Percentiles rank a stretch among this genome's conserved stretches.
These are phyloP conservation scores for Nakaseomyces uthaithaninus DNA, from an alignment of 1,139 yeast genomes.

Conservation along the genomic window DNA sequence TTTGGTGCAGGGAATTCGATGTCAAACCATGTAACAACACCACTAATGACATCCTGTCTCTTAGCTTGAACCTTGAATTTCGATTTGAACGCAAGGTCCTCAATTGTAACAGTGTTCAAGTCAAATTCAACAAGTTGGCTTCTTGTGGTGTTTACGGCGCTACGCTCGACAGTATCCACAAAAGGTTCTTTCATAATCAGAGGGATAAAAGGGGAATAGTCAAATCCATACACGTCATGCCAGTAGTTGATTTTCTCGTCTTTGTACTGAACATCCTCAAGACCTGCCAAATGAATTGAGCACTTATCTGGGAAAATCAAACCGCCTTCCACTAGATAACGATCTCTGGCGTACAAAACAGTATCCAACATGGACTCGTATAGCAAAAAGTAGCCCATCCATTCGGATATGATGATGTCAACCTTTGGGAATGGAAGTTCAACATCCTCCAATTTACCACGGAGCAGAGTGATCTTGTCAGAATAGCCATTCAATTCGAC, in stretches of 20 bases:
- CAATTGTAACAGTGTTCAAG: constrained; percentile 77
- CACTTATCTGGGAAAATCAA: constrained; percentile 94
- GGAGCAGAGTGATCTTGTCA: constrained; percentile 79
- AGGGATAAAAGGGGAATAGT: constrained; percentile 65
- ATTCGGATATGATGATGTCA: constrained; percentile 92
- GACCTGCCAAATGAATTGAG: constrained; percentile 80
- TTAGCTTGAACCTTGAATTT: constrained; percentile 63
- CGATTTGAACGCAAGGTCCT: constrained; percentile 67
- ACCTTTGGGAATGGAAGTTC: constrained; percentile 71
- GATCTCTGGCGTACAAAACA: constrained; percentile 88
- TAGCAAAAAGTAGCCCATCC: constrained; percentile 98
- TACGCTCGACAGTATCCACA: constrained; percentile 84
- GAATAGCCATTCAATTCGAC: constrained; percentile 75
- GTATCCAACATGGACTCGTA: constrained; percentile 98
- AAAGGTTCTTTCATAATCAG: constrained; percentile 88
- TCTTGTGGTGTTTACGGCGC: constrained; percentile 65
- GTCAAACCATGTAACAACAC: constrained; percentile 91
- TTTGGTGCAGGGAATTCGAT: constrained; percentile 69
- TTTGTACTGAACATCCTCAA: constrained; percentile 92
- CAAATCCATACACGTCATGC: constrained; percentile 97
- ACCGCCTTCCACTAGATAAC: constrained; percentile 79
- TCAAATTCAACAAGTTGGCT: constrained; percentile 72
- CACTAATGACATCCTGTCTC: constrained; percentile 78
- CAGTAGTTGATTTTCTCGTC: constrained; percentile 89
- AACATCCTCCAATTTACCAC: constrained; percentile 94